phyloP scores from a whole-genome alignment of 225 moss, liverwort and hornwort species.

The Sphagnum tenellum region DNA sequence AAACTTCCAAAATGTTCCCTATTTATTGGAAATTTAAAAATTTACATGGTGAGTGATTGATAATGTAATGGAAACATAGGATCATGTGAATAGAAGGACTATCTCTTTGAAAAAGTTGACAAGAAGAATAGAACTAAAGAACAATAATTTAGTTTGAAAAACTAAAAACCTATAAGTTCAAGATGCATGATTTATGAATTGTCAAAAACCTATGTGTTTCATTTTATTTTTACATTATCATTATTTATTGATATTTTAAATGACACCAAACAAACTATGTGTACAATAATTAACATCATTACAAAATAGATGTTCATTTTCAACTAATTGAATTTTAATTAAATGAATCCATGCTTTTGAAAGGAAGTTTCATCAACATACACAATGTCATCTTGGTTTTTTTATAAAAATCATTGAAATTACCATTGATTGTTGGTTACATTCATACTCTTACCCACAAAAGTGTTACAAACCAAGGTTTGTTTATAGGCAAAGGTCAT shows the following conservation, averaged over 20 bases:
- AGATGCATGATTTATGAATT: slow-evolving; percentile 41
- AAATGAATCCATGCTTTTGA: background rate
- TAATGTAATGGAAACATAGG: slow-evolving; percentile 2
- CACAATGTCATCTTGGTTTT: no score
- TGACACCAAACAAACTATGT: background rate
- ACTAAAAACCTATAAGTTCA: slow-evolving; percentile 31
- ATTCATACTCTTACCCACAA: no score
- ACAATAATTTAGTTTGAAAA: slow-evolving; percentile 31
- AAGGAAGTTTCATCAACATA: background rate
- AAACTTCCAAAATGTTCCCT: background rate
- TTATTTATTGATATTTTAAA: slow-evolving; percentile 20
- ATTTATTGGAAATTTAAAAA: background rate
- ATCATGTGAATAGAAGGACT: background rate
- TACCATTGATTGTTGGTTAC: no score
- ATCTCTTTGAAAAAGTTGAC: slow-evolving; percentile 43
- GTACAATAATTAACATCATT: no score
- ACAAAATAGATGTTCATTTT: background rate
- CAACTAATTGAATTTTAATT: no score
- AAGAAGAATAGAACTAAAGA: slow-evolving; percentile 44
- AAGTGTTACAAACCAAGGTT: no score
- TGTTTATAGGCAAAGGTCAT: no score
- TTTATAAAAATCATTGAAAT: no score
- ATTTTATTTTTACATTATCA: slow-evolving; percentile 50
- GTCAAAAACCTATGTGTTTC: slow-evolving; percentile 24
- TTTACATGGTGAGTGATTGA: background rate